Percentiles rank a stretch among this genome's conserved stretches.
phyloP scores from a whole-genome alignment of 305 asterid genomes.

The Solanum chacoense region DNA sequence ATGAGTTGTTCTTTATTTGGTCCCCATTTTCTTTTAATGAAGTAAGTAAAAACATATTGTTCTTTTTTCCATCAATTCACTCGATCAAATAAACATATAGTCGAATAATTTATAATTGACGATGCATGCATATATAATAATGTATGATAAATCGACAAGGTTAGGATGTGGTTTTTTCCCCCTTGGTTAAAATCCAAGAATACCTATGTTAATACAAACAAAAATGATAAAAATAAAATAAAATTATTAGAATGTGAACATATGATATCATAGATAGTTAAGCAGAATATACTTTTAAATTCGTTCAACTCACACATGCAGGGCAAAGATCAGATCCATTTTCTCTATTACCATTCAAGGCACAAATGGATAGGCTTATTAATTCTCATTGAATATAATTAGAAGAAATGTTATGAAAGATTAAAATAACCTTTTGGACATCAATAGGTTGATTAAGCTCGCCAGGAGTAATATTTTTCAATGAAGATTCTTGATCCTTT shows the following conservation, averaged over 20 bases:
- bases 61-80: background rate
- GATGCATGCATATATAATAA: background rate
- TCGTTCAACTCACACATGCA: background rate
- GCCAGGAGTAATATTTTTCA: slow-evolving; percentile 63
- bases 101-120: background rate
- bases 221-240: no score
- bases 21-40: background rate
- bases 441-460: slow-evolving; percentile 78
- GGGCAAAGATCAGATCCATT: background rate
- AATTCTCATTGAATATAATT: background rate
- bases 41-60: background rate
- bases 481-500: slow-evolving; percentile 34
- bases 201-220: background rate
- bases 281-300: background rate
- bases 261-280: background rate
- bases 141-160: background rate
- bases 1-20: background rate
- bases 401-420: no score
- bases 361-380: background rate
- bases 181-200: background rate
- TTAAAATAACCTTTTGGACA: slow-evolving; percentile 24
- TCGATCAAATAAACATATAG: background rate
- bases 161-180: background rate
- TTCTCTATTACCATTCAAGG: background rate
- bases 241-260: background rate